phyloP scores from a whole-genome alignment of 2,329 filamentous ascomycete species.

The Stagonosporopsis rhizophila region DNA sequence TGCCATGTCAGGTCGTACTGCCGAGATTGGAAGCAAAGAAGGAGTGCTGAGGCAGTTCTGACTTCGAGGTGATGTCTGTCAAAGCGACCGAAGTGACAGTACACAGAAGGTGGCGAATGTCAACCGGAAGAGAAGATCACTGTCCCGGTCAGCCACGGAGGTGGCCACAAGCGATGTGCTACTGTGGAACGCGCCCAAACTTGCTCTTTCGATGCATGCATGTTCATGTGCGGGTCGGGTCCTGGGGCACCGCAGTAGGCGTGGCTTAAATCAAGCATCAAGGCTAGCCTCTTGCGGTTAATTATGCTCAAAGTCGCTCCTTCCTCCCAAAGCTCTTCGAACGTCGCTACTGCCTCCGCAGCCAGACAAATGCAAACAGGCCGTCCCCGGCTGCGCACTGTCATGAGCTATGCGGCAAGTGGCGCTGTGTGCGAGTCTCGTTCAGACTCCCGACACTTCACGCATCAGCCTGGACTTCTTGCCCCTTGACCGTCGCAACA shows the following conservation, averaged over 20 bases:
- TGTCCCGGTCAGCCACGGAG: conserved; percentile 21
- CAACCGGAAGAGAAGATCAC: conserved; percentile 6
- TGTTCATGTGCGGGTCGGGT: conserved; percentile 16
- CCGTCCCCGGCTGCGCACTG: conserved; percentile 10
- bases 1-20: conserved; percentile 10
- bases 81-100: neutral
- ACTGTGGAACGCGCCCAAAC: conserved; percentile 17
- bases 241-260: conserved; percentile 14
- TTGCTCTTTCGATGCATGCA: conserved; percentile 20
- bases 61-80: conserved; percentile 2
- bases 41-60: conserved; percentile 1
- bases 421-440: neutral
- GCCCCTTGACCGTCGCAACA: conserved; percentile 44
- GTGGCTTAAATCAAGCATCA: conserved; percentile 28
- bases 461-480: conserved; percentile 43
- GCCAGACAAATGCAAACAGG: conserved; percentile 15
- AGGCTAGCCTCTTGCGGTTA: conserved; percentile 31
- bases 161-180: conserved; percentile 21
- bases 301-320: conserved; percentile 42
- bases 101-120: conserved; percentile 8
- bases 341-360: conserved; percentile 18
- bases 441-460: conserved; percentile 32
- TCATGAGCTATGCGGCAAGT: conserved; percentile 14
- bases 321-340: conserved; percentile 21
- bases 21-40: neutral